Base-by-base conservation (phyloP, 805 yeast species). In the Pichia californica region DNA sequence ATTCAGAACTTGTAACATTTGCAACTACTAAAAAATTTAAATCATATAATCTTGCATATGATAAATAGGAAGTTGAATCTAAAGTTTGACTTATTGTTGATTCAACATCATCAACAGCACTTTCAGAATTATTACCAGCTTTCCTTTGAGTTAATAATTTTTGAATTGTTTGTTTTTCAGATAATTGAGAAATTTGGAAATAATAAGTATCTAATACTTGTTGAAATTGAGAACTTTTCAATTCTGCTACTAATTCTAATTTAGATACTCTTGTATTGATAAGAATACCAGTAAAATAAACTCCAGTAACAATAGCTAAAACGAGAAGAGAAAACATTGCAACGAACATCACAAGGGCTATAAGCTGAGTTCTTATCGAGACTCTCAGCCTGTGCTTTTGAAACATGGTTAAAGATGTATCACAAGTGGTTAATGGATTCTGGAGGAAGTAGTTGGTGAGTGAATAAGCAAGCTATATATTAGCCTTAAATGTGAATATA, bases 171-270 rank as follows among this genome's bases (percentile, higher is more conserved):
- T 79, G 84, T 52, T 81, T 72, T 3, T 77, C 68, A 1, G 86
- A 66, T 9, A 88, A 64, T 68, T 83, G 79, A 44, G 73, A 72
- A 3, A 81, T 73, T 60, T 87, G 94, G 56, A 81, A 84, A 58
- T 78, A 81, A 23, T 77, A 66, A 47, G 70, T 73, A 46, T 74
- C 74, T 45, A 85, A 65, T 32, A 77, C 74, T 62, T 87, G 96
- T 43, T 72, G 73, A 18, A 88, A 68, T 60, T 88, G 96, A 0
- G 89, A 75, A 0, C 91, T 78, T 60, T 87, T 88, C 44, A 88
- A 67, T 59, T 84, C 84, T 2, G 95, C 84, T 18, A 88, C 84
- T 35, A 86, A 86, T 53, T 76, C 76, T 21, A 88, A 66, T 44
- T 88, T 73, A 48, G 85, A 88, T 1, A 81, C 77, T 53, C 94